phyloP scores from a whole-genome alignment of 2,329 filamentous ascomycete species.

The Dactylellina drechsleri region DNA sequence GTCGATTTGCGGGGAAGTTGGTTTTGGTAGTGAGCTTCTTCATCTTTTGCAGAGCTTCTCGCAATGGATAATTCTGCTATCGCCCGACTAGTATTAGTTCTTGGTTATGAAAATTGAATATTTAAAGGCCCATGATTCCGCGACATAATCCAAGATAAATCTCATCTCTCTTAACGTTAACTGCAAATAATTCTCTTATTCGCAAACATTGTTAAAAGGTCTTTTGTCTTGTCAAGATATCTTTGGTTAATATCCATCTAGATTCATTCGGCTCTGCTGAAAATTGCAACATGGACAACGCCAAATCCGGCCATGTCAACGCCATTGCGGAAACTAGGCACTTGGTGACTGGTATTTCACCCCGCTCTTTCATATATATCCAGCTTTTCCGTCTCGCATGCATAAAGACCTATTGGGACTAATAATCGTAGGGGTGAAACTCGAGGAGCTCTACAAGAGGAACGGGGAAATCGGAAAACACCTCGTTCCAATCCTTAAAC shows the following conservation, averaged over 20 bases:
- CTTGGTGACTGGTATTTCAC: constrained; percentile 38
- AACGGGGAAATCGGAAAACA: constrained; percentile 27
- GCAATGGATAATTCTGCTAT: too few species aligned
- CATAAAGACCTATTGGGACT: not conserved
- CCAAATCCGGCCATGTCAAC: constrained; percentile 35
- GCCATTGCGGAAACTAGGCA: constrained; percentile 46
- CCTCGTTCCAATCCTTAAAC: constrained; percentile 29
- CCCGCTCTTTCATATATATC: not conserved
- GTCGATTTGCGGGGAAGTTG: too few species aligned
- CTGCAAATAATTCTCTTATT: too few species aligned
- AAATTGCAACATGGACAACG: constrained; percentile 47
- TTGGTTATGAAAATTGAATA: not conserved
- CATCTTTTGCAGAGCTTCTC: too few species aligned
- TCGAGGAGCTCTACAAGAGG: constrained; percentile 35
- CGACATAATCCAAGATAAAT: not conserved
- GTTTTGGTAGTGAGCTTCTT: too few species aligned
- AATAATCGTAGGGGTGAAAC: constrained; percentile 29
- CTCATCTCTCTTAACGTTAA: too few species aligned
- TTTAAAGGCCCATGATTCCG: constrained; percentile 3
- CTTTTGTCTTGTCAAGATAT: too few species aligned
- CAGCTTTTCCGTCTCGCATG: not conserved
- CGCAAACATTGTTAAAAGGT: too few species aligned
- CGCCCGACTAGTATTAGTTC: too few species aligned
- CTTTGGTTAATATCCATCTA: too few species aligned
- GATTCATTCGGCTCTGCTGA: not conserved